Percentiles rank a stretch among this genome's conserved stretches.
Evolutionary conservation across 306 rosid genomes (phyloP).

Genomic region (Cicer pinnatifidum): DNA sequence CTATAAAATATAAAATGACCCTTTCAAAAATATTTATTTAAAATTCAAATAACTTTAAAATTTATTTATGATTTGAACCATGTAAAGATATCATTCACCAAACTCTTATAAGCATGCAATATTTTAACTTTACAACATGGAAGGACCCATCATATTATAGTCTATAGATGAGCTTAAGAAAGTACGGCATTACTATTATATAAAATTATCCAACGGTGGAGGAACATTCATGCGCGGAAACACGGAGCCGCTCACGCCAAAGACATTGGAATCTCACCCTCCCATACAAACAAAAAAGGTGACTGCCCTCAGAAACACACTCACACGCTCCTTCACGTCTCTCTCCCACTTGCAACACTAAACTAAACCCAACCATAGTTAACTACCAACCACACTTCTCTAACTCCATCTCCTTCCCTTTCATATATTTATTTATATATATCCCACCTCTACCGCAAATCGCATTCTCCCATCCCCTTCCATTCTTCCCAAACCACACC

Average conservation of each 20-base stretch:
- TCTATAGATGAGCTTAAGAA: no score
- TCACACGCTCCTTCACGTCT: slow-evolving; percentile 36
- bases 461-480: slow-evolving; percentile 29
- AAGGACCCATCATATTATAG: no score
- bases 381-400: slow-evolving; percentile 34
- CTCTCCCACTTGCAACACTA: slow-evolving; percentile 41
- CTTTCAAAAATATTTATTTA: no score
- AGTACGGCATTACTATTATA: no score
- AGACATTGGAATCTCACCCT: slow-evolving; percentile 79
- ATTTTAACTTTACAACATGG: no score
- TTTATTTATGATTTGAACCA: no score
- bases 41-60: no score
- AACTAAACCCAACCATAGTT: slow-evolving; percentile 56
- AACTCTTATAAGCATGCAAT: no score
- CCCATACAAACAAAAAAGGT: slow-evolving; percentile 37
- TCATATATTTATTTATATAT: slow-evolving; percentile 45
- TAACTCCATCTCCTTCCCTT: background rate
- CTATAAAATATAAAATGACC: no score
- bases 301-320: slow-evolving; percentile 39
- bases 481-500: background rate
- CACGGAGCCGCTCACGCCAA: slow-evolving; percentile 99
- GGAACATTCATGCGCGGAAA: slow-evolving; percentile 91
- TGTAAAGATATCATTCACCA: no score
- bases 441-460: slow-evolving; percentile 15
- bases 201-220: slow-evolving; percentile 72